phyloP scores from a whole-genome alignment of 2,329 filamentous ascomycete genomes.

The Rhynchosporium agropyri region DNA sequence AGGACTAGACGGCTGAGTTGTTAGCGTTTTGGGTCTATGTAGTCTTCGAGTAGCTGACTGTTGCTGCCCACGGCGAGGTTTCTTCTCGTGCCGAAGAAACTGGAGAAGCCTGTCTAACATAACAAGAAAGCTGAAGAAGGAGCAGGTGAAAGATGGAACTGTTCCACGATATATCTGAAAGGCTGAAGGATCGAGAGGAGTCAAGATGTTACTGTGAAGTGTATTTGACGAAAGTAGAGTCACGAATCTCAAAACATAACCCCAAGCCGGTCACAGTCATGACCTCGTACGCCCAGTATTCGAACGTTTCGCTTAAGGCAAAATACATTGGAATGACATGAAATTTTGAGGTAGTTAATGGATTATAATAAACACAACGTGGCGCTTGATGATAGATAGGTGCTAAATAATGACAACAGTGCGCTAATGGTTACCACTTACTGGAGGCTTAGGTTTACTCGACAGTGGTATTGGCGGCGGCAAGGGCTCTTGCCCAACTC shows the following conservation, averaged over 20 bases:
- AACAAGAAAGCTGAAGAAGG: neutral
- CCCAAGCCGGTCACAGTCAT: neutral
- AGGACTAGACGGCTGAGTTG: constrained; percentile 29
- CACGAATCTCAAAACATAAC: neutral
- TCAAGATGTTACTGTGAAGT: neutral
- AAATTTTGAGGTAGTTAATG: neutral
- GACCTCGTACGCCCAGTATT: neutral
- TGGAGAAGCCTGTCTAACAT: constrained; percentile 11
- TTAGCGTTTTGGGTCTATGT: constrained; percentile 23
- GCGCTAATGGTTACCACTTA: constrained; percentile 37
- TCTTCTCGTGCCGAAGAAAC: neutral
- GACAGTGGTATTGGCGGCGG: constrained; percentile 39
- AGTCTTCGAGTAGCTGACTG: neutral
- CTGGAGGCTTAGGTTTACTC: constrained; percentile 42
- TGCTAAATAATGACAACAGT: constrained; percentile 7
- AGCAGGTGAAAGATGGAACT: neutral
- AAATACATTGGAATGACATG: neutral
- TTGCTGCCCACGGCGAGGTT: neutral
- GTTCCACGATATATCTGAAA: neutral
- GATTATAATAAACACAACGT: neutral
- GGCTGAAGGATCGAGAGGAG: neutral
- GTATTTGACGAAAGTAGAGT: neutral
- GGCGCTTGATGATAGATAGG: neutral
- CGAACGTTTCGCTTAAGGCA: neutral
- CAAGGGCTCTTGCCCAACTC: constrained; percentile 17